Evolutionary conservation across 169 alveolate species (phyloP), one percentile per base, ranked within the genome.

Genomic region (Eimeria tenella): DNA sequence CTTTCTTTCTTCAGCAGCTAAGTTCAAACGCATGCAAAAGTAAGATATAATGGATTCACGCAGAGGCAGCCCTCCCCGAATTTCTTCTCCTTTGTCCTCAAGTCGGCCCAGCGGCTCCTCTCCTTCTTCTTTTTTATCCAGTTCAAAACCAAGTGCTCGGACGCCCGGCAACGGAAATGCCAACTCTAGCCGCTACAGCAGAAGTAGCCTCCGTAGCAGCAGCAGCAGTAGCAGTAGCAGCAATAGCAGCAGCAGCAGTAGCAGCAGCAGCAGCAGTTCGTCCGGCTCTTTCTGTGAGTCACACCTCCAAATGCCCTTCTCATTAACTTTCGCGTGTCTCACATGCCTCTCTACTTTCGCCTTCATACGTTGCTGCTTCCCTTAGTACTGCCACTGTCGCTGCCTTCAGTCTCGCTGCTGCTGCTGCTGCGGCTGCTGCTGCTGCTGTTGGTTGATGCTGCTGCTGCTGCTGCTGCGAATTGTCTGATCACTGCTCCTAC

Each of bases 201-300:
- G 53, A 7, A 11, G 77, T 23, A 75, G 60, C 86, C 0, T n/a
- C 13, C 82, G 82, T 55, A 71, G n/a, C 53, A 11, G 53, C 19
- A 42, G 63, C 25, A 31, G 6, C 63, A 75, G 63, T 17, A 75
- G 86, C 86, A 50, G 11, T 1, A 50, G 63, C 60, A 75, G 86
- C 63, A 75, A 62, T 15, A 75, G 63, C 11, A 75, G 25, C 23
- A 75, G 86, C 86, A 75, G 65, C 63, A 75, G 62, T 9, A 73
- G 83, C 83, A 73, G 83, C 83, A 73, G 83, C 56, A 73, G 83
- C 83, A 10, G 15, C 56, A 23, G 42, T 19, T 77, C 86, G 23
- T 17, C 86, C 15, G 50, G 79, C 7, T 23, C 79, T 17, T 77
- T 23, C 50, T 19, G 25, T 77, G 13, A 49, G 31, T 49, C 25